Evolutionary conservation across 2,329 filamentous ascomycete species (phyloP), one percentile per base, ranked within the genome.

Genomic region (Calonectria honghensis): DNA sequence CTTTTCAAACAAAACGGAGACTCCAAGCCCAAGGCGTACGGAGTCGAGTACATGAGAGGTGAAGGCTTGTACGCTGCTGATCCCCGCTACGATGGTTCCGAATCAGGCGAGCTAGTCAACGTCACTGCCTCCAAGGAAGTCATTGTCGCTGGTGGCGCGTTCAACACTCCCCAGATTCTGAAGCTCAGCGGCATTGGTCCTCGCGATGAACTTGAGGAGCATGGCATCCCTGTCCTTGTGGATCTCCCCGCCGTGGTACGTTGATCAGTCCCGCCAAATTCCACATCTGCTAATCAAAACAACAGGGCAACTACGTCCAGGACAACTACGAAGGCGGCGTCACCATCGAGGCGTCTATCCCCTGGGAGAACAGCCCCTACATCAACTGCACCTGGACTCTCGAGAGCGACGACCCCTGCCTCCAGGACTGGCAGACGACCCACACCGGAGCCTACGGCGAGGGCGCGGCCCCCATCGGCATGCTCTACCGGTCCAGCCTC

Each of bases 101-200:
- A 77, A 0, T 32, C 27, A 7, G 80, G 76, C 5, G 66, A 48
- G 0, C 4, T 74, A 6, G 4, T 70, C 10, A 80, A 74, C 11
- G 78, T 75, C 3, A 75, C 63, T 0, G 79, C 80, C 2, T 73
- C 70, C 0, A 67, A 70, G 3, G 80, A 81, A 32, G 79, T 81
- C 5, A 80, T 81, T 7, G 54, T 81, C 0, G 57, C 79, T 0
- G 80, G 76, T 0, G 79, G 80, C 0, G n/a, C 75, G 1, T 81
- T 79, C 51, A 81, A 81, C 18, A 79, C 79, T 0, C 80, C 80
- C 0, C 89, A 91, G 70, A 82, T 90, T 6, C 83, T 90, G 6
- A 89, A 89, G 82, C 84, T 89, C 0, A 89, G 87, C 48, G 89
- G 89, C 4, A 68, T 86, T 39, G 89, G 89, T 0, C 88, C 88